These are phyloP conservation scores for Trypethelium eluteriae DNA, from an alignment of 495 filamentous ascomycete species.

Conservation along the genomic window DNA sequence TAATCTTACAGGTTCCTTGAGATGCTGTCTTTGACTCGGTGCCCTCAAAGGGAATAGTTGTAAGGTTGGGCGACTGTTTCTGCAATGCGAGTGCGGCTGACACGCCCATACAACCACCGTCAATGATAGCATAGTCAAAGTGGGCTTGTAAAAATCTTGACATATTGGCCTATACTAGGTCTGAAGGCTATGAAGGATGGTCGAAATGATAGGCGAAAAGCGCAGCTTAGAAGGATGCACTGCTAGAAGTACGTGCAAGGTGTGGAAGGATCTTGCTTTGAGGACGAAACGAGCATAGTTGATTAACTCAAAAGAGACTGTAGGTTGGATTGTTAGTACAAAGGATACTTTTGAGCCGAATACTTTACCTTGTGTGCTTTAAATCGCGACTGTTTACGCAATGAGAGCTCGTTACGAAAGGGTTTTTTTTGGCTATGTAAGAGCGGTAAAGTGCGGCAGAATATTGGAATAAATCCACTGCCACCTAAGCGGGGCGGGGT, in stretches of 20 bases:
- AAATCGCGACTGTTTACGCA: not conserved
- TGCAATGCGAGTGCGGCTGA: not conserved
- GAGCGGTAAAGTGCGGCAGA: not conserved
- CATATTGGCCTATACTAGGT: not conserved
- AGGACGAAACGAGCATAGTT: not conserved
- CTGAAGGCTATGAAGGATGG: not conserved
- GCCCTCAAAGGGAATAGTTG: no score
- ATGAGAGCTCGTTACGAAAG: not conserved
- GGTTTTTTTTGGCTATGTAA: not conserved
- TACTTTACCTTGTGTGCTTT: not conserved
- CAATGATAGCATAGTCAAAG: not conserved
- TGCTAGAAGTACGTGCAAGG: not conserved
- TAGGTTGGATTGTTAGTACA: not conserved
- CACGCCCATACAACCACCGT: not conserved
- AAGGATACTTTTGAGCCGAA: not conserved
- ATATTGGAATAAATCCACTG: not conserved
- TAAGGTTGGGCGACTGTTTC: not conserved
- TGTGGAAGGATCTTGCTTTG: not conserved
- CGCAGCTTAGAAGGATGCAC: not conserved
- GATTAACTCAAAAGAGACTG: not conserved
- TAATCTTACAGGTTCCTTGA: no score
- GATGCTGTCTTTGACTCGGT: no score
- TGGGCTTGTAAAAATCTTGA: not conserved
- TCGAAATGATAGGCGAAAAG: not conserved
- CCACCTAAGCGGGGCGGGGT: no score